These are phyloP conservation scores for Asterophora parasitica DNA, from an alignment of 768 basidiomycete species.

Conservation along the genomic window DNA sequence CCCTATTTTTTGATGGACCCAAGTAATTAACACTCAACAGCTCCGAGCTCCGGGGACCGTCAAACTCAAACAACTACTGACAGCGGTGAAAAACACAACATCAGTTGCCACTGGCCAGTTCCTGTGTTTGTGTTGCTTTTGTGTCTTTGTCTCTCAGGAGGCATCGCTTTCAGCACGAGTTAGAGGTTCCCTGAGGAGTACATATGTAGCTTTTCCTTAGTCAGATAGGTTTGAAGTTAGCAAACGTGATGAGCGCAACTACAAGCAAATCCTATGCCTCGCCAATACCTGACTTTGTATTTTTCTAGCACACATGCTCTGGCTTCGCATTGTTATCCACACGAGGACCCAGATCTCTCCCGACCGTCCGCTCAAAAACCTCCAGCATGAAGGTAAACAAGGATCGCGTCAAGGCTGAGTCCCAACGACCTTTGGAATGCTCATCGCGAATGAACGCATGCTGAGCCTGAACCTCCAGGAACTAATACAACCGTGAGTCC, in stretches of 20 bases:
- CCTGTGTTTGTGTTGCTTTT: too few species aligned
- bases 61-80: neutral
- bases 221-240: neutral
- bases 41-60: neutral
- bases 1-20: neutral
- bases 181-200: too few species aligned
- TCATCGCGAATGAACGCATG: conserved; percentile 96
- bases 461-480: conserved; percentile 94
- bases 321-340: conserved; percentile 39
- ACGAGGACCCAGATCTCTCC: conserved; percentile 75
- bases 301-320: conserved; percentile 74
- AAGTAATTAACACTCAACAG: too few species aligned
- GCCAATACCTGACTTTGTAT: neutral
- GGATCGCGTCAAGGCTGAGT: conserved; percentile 81
- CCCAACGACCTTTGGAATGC: conserved; percentile 91
- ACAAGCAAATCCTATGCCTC: neutral
- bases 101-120: neutral
- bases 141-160: too few species aligned
- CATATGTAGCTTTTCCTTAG: too few species aligned
- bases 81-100: neutral
- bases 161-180: too few species aligned
- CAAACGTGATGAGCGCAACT: too few species aligned
- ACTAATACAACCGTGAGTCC: conserved; percentile 37
- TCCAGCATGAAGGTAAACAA: conserved; percentile 88
- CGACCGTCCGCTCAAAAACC: conserved; percentile 85